phyloP scores from a whole-genome alignment of 2,329 filamentous ascomycete genomes.

The Fusarium floridanum region DNA sequence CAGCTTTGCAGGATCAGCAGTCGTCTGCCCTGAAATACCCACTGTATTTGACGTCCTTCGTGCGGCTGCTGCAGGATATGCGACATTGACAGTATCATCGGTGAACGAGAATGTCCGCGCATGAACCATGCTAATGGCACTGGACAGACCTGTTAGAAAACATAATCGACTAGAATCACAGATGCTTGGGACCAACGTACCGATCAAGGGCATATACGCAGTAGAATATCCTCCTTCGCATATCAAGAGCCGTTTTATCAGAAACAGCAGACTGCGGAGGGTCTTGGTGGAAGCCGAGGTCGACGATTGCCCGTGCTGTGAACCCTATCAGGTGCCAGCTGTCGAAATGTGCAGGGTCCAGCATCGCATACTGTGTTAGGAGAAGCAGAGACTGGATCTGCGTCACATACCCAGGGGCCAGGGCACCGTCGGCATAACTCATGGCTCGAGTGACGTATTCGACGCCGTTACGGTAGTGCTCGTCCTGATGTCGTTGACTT shows the following conservation, averaged over 20 bases:
- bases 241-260: constrained; percentile 78
- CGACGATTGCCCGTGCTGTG: constrained; percentile 86
- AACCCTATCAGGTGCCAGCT: constrained; percentile 95
- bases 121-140: constrained; percentile 89
- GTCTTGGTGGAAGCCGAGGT: constrained; percentile 94
- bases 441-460: constrained; percentile 75
- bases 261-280: constrained; percentile 78
- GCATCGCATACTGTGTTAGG: constrained; percentile 88
- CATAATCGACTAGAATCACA: background rate
- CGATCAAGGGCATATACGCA: constrained; percentile 91
- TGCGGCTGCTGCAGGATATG: constrained; percentile 70
- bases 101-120: constrained; percentile 93
- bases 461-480: constrained; percentile 69
- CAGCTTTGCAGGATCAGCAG: constrained; percentile 78
- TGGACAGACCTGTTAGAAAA: constrained; percentile 52
- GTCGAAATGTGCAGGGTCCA: constrained; percentile 92
- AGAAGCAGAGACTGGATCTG: constrained; percentile 91
- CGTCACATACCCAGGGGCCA: constrained; percentile 85
- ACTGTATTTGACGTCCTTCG: constrained; percentile 58
- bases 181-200: constrained; percentile 59
- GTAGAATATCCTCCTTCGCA: constrained; percentile 87
- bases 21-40: constrained; percentile 60
- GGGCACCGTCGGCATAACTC: constrained; percentile 82
- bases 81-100: constrained; percentile 86
- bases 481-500: constrained; percentile 76